Conservation (phyloP, 306 rosid genomes). For the Hippophae gyantsensis region DNA sequence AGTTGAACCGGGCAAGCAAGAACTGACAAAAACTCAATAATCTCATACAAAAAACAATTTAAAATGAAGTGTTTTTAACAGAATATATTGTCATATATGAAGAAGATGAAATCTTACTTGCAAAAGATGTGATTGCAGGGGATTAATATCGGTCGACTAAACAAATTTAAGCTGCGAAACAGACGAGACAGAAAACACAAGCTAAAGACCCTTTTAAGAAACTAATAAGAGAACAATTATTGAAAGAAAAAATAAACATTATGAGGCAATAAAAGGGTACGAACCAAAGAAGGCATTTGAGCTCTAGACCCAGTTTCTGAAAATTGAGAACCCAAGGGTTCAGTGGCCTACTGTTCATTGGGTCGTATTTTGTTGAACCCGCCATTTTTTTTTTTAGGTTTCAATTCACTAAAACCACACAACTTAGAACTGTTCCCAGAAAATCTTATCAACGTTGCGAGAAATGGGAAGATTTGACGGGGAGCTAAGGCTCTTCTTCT, state of each 20-base stretch:
- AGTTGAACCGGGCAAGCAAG: conserved; percentile 35
- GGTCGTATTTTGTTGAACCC: conserved; percentile 9
- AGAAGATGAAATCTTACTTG: conserved; percentile 38
- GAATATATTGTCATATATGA: neutral
- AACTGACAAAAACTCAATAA: conserved; percentile 25
- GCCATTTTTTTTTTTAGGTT: conserved; percentile 23
- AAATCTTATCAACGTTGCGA: too few relatives aligned
- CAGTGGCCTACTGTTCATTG: conserved; percentile 4
- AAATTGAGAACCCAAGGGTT: conserved; percentile 68
- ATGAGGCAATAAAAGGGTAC: neutral
- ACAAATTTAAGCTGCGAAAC: conserved; percentile 50
- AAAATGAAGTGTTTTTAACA: neutral
- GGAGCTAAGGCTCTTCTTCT: too few relatives aligned
- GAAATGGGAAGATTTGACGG: too few relatives aligned
- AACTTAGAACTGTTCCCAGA: too few relatives aligned
- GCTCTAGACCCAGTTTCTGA: conserved; percentile 79
- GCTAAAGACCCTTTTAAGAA: too few relatives aligned
- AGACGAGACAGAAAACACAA: neutral
- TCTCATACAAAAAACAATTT: neutral
- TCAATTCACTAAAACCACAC: too few relatives aligned
- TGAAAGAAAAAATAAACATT: neutral
- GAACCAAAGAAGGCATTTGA: conserved; percentile 90
- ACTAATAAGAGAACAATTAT: neutral
- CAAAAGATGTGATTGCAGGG: conserved; percentile 87
- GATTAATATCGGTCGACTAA: conserved; percentile 51